These are phyloP conservation scores for Mycena sp. DNA, from an alignment of 1,284 basidiomycete species.

Conservation along the genomic window DNA sequence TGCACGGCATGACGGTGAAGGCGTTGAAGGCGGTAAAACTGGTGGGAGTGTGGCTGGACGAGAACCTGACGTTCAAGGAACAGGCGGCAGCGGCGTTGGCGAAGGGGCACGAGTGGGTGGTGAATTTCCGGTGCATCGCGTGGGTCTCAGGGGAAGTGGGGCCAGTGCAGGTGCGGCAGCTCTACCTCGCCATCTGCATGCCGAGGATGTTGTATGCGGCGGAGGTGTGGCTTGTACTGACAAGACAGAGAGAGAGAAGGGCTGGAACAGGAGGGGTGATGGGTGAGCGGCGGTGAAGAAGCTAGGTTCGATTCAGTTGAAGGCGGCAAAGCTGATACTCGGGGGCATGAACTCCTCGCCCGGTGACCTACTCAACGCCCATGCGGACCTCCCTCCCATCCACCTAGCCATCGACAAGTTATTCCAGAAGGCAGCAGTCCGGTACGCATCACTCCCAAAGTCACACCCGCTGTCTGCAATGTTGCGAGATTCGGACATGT, in stretches of 20 bases:
- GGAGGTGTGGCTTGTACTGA: slow-evolving; percentile 40
- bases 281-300: slow-evolving; percentile 19
- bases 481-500: neutral
- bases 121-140: slow-evolving; percentile 34
- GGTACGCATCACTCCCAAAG: neutral
- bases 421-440: neutral
- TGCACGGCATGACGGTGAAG: neutral
- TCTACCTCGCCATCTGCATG: slow-evolving; percentile 42
- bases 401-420: slow-evolving; percentile 11
- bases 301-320: slow-evolving; percentile 42
- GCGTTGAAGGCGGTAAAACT: neutral
- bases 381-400: slow-evolving; percentile 45
- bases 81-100: slow-evolving; percentile 4
- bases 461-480: neutral
- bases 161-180: slow-evolving; percentile 20
- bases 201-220: slow-evolving; percentile 47
- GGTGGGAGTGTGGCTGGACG: slow-evolving; percentile 8
- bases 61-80: neutral
- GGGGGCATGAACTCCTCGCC: slow-evolving; percentile 46
- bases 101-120: slow-evolving; percentile 13
- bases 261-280: neutral
- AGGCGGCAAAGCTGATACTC: slow-evolving; percentile 43
- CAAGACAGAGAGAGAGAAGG: neutral
- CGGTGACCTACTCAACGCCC: slow-evolving; percentile 42
- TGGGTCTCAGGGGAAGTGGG: slow-evolving; percentile 33